Conservation (phyloP, 257 asterid species). For the Petunia axillaris region DNA sequence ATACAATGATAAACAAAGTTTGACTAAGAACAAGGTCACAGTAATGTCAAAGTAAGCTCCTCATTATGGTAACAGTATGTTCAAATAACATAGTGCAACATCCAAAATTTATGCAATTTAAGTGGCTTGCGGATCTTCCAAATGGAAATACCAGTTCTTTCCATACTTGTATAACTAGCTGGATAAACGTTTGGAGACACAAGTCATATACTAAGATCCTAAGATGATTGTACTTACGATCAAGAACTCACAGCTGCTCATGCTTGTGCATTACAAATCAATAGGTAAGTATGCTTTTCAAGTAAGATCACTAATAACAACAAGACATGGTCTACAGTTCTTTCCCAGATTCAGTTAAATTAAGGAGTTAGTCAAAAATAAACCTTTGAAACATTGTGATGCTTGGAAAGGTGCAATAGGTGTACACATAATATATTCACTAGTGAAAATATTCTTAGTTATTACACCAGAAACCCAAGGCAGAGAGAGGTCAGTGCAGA, state of each 20-base stretch:
- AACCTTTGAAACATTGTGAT: constrained; percentile 13
- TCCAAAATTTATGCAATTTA: background rate
- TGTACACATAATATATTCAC: background rate
- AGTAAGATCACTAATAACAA: background rate
- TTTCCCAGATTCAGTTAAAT: background rate
- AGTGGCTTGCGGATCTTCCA: constrained; percentile 15
- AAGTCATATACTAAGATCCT: background rate
- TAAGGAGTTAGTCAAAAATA: constrained; percentile 9
- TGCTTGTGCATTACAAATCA: background rate
- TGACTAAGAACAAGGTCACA: background rate
- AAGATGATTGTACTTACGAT: background rate
- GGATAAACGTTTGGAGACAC: background rate
- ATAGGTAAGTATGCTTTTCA: constrained; percentile 6
- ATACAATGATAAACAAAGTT: background rate
- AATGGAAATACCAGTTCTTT: constrained; percentile 17
- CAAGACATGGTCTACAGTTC: background rate
- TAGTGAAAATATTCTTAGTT: background rate
- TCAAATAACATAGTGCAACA: background rate
- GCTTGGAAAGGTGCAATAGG: background rate
- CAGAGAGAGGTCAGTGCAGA: background rate
- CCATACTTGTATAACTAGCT: background rate
- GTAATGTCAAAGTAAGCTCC: background rate
- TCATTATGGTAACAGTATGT: background rate
- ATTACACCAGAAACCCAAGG: background rate
- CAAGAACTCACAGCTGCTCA: background rate